A percentile compares a stretch with the other conserved stretches of the same genome.
phyloP scores from a whole-genome alignment of 2,329 filamentous ascomycete species.

The Trichoderma brevicompactum region DNA sequence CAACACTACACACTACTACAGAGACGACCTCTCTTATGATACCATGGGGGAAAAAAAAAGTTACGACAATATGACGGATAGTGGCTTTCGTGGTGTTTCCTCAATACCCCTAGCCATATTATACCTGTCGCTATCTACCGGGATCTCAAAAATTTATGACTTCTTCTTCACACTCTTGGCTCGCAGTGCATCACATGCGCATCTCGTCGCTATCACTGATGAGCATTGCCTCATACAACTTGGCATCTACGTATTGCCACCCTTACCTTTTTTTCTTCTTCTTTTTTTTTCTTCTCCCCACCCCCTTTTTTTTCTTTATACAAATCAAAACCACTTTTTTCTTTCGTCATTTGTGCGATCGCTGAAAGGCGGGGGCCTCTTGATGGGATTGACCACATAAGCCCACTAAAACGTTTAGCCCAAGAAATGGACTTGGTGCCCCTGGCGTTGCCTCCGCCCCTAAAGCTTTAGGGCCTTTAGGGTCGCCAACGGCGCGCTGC shows the following conservation, averaged over 20 bases:
- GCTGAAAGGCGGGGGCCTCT: neutral
- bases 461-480: conserved; percentile 3
- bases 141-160: neutral
- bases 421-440: neutral
- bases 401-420: neutral
- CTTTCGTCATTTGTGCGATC: conserved; percentile 5
- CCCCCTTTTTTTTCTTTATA: neutral
- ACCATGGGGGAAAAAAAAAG: neutral
- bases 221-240: neutral
- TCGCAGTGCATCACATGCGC: neutral
- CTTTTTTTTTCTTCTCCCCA: neutral
- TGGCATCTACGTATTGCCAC: neutral
- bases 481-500: neutral
- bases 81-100: neutral
- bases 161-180: neutral
- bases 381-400: neutral
- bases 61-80: neutral
- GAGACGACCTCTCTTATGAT: neutral
- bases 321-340: neutral
- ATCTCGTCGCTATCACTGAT: neutral
- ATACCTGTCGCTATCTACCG: neutral
- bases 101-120: neutral
- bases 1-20: neutral
- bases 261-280: neutral
- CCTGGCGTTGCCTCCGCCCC: conserved; percentile 17